Base-by-base conservation (phyloP, 2,329 filamentous ascomycete species). In the Didymella arachidicola region DNA sequence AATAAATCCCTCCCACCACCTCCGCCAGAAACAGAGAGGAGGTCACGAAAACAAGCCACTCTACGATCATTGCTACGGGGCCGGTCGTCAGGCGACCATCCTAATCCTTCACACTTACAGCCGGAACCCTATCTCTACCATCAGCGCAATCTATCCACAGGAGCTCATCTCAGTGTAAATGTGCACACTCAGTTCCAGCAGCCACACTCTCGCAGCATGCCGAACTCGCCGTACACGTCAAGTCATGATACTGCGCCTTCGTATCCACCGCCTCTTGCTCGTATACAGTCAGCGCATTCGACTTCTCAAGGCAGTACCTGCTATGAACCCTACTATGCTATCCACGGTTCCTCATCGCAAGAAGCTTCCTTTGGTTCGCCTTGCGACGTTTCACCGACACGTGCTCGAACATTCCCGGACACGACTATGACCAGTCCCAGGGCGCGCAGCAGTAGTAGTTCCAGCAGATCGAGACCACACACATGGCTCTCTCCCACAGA, bases 401-500 rank as follows among this genome's bases (percentile, higher is more conserved):
- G 67, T 34, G 57, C 67, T 26, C 68, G 69, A 29, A 73, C 73
- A 2, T 73, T 72, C 45, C 72, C 73, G 3, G 70, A 74, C 3
- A 46, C 68, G 3, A 64, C 42, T 11, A 52, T 61, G 14, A 26
- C 59, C 1, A 67, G 61, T 36, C 44, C 69, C 19, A 69, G 62
- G 22, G 53, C 67, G 26, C 70, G 68, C 27, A 63, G 65, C 7
- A 60, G 61, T 8, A 60, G 61, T 8, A 32, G 56, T 14, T 61
- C 67, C 4, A 62, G 52, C 34, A 62, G 68, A 53, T 67, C 68
- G 42, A 69, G 72, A 46, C 72, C 73, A 26, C 70, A 75, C 39
- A 73, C 73, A 10, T 75, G 72, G 68, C 57, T 75, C 7, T 75
- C 74, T 14, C 71, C 72, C 0, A 74, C 71, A 2, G 74, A 77